phyloP scores from a whole-genome alignment of 73 alveolate genomes.

The Tetrahymena elliotti region DNA sequence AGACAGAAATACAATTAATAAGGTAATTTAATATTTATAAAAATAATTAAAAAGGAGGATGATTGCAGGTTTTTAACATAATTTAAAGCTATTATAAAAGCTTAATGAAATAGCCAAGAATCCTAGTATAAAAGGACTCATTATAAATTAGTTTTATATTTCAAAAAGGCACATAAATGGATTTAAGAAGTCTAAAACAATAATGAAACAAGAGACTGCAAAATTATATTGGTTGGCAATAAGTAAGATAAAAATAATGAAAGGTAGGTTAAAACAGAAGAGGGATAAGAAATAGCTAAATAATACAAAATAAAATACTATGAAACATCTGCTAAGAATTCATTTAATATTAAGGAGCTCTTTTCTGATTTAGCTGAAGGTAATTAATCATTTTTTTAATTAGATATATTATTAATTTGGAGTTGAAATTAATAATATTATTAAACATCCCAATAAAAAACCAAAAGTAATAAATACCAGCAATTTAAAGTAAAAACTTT shows the following conservation, averaged over 20 bases:
- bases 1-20: background rate
- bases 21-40: background rate
- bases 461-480: background rate
- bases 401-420: background rate
- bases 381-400: background rate
- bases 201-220: background rate
- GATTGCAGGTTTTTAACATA: too few species aligned
- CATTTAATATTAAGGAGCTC: conserved; percentile 57
- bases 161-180: background rate
- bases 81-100: too few species aligned
- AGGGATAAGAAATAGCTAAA: conserved; percentile 60
- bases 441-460: background rate
- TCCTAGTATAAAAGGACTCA: too few species aligned
- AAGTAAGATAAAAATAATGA: conserved; percentile 42
- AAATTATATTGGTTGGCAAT: conserved; percentile 39
- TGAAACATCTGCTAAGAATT: conserved; percentile 83
- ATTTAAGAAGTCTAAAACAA: background rate
- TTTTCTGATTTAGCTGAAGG: conserved; percentile 19
- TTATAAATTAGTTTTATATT: too few species aligned
- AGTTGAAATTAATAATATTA: background rate
- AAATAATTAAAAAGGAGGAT: background rate
- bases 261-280: conserved; percentile 43
- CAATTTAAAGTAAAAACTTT: background rate
- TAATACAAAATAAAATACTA: conserved; percentile 58
- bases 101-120: too few species aligned